phyloP scores from a whole-genome alignment of 78 protist species.

The Dictyostelium firmibasis region DNA sequence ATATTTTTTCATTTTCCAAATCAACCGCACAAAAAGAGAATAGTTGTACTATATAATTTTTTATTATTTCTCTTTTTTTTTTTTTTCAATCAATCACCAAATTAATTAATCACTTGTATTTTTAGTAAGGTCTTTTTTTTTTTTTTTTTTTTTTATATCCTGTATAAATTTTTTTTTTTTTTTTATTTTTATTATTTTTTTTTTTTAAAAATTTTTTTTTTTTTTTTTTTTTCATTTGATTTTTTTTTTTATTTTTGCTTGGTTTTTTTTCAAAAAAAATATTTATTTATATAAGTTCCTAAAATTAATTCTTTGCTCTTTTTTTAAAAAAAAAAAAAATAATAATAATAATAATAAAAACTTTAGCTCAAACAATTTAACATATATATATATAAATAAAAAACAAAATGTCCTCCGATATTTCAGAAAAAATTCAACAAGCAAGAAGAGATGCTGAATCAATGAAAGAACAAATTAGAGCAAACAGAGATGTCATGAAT shows the following conservation, averaged over 20 bases:
- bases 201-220: too few species aligned
- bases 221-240: neutral
- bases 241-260: neutral
- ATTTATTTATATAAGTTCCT: neutral
- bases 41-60: neutral
- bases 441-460: constrained; percentile 80
- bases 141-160: too few species aligned
- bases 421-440: constrained; percentile 82
- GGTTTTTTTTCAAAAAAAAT: neutral
- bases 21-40: neutral
- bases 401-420: constrained; percentile 61
- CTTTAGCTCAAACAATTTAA: neutral
- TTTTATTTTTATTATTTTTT: too few species aligned
- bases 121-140: too few species aligned
- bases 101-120: too few species aligned
- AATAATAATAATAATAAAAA: too few species aligned
- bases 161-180: too few species aligned
- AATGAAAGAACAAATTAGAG: constrained; percentile 80
- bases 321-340: too few species aligned
- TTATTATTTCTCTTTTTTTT: too few species aligned
- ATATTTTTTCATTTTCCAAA: neutral
- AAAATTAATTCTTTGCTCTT: neutral
- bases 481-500: constrained; percentile 80
- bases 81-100: neutral
- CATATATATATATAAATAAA: neutral